Evolutionary conservation across 1,284 basidiomycete genomes (phyloP).

Genomic region (Pascua sp.): DNA sequence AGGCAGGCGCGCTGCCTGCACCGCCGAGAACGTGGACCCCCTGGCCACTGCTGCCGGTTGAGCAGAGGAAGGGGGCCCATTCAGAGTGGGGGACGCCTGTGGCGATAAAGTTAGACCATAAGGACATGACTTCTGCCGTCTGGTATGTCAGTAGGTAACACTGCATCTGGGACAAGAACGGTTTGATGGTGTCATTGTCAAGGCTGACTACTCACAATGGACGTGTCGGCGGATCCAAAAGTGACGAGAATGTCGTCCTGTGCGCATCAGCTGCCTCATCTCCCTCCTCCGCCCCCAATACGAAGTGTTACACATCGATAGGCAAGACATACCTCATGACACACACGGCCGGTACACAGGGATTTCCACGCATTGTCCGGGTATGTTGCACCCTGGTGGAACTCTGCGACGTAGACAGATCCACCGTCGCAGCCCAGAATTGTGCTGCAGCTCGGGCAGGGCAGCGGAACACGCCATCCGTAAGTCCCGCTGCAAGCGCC

Average conservation of each 20-base stretch:
- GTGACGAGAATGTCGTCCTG: constrained; percentile 38
- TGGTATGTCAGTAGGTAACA: too few species aligned
- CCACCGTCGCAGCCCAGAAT: constrained; percentile 63
- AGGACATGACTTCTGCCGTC: too few species aligned
- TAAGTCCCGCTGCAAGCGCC: constrained; percentile 46
- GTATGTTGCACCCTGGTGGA: constrained; percentile 65
- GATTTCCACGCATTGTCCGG: constrained; percentile 54
- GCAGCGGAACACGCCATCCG: constrained; percentile 59
- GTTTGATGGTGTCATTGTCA: too few species aligned
- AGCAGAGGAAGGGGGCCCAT: background rate
- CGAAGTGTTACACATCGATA: constrained; percentile 16
- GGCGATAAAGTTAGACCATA: too few species aligned
- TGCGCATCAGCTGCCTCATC: too few species aligned
- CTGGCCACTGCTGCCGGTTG: constrained; percentile 21
- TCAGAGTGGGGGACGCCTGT: too few species aligned
- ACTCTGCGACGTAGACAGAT: constrained; percentile 66
- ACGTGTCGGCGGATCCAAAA: constrained; percentile 17
- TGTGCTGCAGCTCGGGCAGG: constrained; percentile 65
- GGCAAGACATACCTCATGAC: constrained; percentile 21
- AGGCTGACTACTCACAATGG: too few species aligned
- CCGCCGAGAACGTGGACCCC: constrained; percentile 23
- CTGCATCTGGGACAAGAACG: too few species aligned
- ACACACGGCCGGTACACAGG: constrained; percentile 25
- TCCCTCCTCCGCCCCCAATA: background rate
- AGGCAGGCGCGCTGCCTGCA: constrained; percentile 16